Evolutionary conservation across 768 basidiomycete species (phyloP).

Genomic region (Boletus rex-veris): DNA sequence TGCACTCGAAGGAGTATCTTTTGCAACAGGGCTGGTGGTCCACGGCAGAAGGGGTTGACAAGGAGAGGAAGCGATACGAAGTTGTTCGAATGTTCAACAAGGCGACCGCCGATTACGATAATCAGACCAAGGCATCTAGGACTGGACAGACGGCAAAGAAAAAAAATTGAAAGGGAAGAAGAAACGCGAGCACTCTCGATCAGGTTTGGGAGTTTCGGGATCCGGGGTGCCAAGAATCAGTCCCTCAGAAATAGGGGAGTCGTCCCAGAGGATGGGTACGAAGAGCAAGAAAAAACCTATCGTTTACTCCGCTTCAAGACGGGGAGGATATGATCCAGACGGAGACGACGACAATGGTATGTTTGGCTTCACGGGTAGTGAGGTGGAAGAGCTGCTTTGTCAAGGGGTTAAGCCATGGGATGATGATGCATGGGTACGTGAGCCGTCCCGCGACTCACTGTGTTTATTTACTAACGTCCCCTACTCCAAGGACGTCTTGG

Average conservation of each 20-base stretch:
- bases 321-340: background rate
- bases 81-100: background rate
- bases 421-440: constrained; percentile 38
- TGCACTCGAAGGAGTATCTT: constrained; percentile 46
- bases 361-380: constrained; percentile 30
- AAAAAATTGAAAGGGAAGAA: constrained; percentile 1
- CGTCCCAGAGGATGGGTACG: background rate
- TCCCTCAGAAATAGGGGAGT: background rate
- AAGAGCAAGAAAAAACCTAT: background rate
- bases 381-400: constrained; percentile 33
- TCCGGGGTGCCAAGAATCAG: background rate
- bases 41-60: constrained; percentile 7
- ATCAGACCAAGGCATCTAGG: background rate
- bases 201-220: background rate
- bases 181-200: background rate
- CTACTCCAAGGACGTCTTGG: constrained; percentile 15
- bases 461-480: background rate
- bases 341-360: constrained; percentile 5
- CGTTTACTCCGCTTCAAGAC: background rate
- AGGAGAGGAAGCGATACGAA: background rate
- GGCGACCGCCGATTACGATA: background rate
- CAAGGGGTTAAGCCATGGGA: constrained; percentile 48
- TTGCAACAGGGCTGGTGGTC: constrained; percentile 48
- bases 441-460: no score
- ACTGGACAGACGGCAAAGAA: background rate